These are phyloP conservation scores for Lizanozyma gosingica DNA, from an alignment of 1,139 yeast species.

Conservation along the genomic window DNA sequence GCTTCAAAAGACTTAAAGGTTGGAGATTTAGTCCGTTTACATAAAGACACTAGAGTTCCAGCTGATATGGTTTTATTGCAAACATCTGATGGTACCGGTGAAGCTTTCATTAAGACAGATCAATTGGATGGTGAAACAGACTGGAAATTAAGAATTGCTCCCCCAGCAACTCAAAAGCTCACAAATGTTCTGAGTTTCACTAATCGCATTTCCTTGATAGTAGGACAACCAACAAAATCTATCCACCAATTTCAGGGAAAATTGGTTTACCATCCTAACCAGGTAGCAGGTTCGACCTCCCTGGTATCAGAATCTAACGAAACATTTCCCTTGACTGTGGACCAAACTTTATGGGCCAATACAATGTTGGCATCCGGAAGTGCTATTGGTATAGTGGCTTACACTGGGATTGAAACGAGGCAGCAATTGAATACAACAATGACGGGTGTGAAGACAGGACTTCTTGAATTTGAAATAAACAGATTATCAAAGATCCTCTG, in stretches of 20 bases:
- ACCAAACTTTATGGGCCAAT: slow-evolving; percentile 96
- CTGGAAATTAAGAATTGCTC: slow-evolving; percentile 87
- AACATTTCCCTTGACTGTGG: slow-evolving; percentile 65
- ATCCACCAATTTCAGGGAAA: slow-evolving; percentile 79
- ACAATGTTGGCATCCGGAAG: slow-evolving; percentile 93
- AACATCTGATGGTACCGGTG: slow-evolving; percentile 77
- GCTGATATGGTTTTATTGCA: slow-evolving; percentile 86
- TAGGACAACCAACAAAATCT: slow-evolving; percentile 72
- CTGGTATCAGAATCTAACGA: slow-evolving; percentile 27
- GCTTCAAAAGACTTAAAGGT: slow-evolving; percentile 66
- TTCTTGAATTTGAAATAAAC: slow-evolving; percentile 86
- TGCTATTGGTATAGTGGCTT: slow-evolving; percentile 78
- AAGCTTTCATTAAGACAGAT: slow-evolving; percentile 90
- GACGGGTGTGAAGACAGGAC: slow-evolving; percentile 85
- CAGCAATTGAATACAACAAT: slow-evolving; percentile 89
- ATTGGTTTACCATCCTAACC: slow-evolving; percentile 35
- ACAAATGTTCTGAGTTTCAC: slow-evolving; percentile 27
- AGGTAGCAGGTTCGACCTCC: slow-evolving; percentile 13
- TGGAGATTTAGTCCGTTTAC: slow-evolving; percentile 77
- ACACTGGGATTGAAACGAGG: slow-evolving; percentile 89
- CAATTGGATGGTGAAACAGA: slow-evolving; percentile 99
- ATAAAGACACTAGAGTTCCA: slow-evolving; percentile 81
- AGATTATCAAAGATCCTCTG: slow-evolving; percentile 81
- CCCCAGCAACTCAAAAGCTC: slow-evolving; percentile 58
- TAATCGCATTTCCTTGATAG: slow-evolving; percentile 45